Evolutionary conservation across 345 rosid genomes (phyloP), one percentile per base, ranked within the genome.

Genomic region (Corymbia maculata): DNA sequence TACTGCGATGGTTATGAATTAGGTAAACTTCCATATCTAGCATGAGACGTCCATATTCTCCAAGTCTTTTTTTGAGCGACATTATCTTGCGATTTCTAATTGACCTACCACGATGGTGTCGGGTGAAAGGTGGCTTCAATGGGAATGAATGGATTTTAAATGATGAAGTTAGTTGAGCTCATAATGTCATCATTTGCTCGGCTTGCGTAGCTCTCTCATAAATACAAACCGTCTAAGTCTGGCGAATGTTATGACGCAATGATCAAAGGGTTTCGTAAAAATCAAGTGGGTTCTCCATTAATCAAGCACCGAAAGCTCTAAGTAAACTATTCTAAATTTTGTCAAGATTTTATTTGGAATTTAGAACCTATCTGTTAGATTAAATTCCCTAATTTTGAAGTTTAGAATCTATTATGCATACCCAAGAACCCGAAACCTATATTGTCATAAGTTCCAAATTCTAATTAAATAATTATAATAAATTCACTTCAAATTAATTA

Each of bases 401-500:
- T 2, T 21, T 55, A 11, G 22, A 55, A 55, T 55, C 10, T 55
- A 55, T 1, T 55, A 55, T 55, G 1, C 61, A 55, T 55, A 8
- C 22, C 28, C 11, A 55, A 0, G 13, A 55, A 55, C 3, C 12
- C 9, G 24, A 0, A 55, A 55, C 13, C 0, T 55, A 55, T 1
- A 11, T 55, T 0, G 24, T 55, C 13, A 9, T 12, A 55, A 9
- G 2, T 55, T 9, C 9, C 61, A 4, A 55, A 5, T 1, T 55
- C 10, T 22, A 55, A 22, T 55, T 22, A 6, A 55, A 55, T 55
- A 10, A 12, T 9, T 55, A 21, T 0, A 4, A 0, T 55, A 3
- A 55, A 22, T 55, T 55, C 9, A 55, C 2, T 1, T 55, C n/a
- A n/a, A n/a, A n/a, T 55, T 55, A 55, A 55, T 22, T 28, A 55